Base-by-base conservation (phyloP, 2,329 filamentous ascomycete genomes). In the Mycosphaerelloides madeirae region DNA sequence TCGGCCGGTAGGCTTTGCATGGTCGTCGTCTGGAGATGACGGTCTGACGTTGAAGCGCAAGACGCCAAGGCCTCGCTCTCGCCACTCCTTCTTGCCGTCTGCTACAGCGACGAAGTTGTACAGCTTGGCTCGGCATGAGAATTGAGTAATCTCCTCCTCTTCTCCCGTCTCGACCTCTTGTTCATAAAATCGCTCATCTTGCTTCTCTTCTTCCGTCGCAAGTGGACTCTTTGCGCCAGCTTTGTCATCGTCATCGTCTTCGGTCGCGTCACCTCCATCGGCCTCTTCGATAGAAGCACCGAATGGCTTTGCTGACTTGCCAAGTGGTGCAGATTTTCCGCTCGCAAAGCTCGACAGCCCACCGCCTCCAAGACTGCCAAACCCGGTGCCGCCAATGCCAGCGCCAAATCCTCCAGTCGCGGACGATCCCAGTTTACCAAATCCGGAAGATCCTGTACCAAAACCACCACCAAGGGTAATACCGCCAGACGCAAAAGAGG, bases 91-190 rank as follows among this genome's bases (percentile, higher is more conserved):
- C 53, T 68, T 68, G 35, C 55, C 53, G 15, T 56, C 55, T 35
- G 75, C 76, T 29, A 75, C 74, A 52, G 80, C 80, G 53, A 85
- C 81, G 58, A 93, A 85, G 46, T 84, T 78, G 70, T 87, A 97
- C 46, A 97, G 79, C 66, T 94, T 95, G 15, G 87, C 85, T 53
- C 90, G 83, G 47, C 85, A 81, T 34, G 81, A 78, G 61, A 91
- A 79, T 38, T 87, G 70, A 1, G 85, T 91, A 15, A 75, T 75
- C 65, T 97, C 91, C 38, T 81, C 81, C 58, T 89, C 82, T 68
- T 97, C 91, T 44, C 91, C 91, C 40, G 93, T 91, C 63, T 95
- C 85, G 32, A 91, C 79, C 64, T 84, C 82, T 58, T 89, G 82
- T 34, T 62, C 64, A 40, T 65, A 67, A 51, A 74, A 69, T 46